Conservation (phyloP, 2,329 filamentous ascomycete species). For the Colletotrichum orchidophilum region DNA sequence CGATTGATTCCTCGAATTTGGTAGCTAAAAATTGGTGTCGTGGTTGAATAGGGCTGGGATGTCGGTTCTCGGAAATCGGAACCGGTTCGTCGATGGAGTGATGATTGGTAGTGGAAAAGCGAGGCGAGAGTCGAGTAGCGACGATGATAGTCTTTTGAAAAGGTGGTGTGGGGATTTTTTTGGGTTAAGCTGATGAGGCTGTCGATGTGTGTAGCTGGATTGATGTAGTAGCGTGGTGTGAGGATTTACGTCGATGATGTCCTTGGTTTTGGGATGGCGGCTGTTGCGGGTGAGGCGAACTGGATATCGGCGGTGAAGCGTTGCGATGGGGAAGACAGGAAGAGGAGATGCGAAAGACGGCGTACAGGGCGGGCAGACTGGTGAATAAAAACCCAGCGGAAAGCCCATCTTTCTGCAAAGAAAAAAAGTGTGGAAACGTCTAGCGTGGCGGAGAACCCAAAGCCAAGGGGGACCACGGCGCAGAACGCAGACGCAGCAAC, state of each 20-base stretch:
- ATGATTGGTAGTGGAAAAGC: conserved; percentile 1
- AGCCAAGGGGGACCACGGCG: not conserved
- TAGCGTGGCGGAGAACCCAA: conserved; percentile 25
- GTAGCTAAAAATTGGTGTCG: conserved; percentile 35
- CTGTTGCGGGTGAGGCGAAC: conserved; percentile 13
- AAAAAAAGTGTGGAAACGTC: conserved; percentile 19
- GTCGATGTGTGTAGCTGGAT: not conserved
- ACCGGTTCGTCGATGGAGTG: conserved; percentile 10
- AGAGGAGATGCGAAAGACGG: not conserved
- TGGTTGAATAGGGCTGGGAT: conserved; percentile 29
- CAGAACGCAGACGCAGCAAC: not conserved
- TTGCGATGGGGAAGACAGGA: conserved; percentile 12
- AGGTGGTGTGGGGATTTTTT: not conserved
- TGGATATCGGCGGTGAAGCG: conserved; percentile 28
- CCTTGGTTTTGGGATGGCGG: not conserved
- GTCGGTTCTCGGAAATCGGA: conserved; percentile 25
- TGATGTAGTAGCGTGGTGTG: conserved; percentile 8
- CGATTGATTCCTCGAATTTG: conserved; percentile 42
- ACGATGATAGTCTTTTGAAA: not conserved
- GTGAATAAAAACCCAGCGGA: conserved; percentile 21
- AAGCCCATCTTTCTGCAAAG: not conserved
- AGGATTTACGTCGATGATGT: not conserved
- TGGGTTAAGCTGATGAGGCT: not conserved
- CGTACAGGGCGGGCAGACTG: not conserved
- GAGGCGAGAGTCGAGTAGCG: conserved; percentile 2